These are phyloP conservation scores for Geotrichum klebahnii DNA, from an alignment of 1,139 yeast genomes.

Conservation along the genomic window DNA sequence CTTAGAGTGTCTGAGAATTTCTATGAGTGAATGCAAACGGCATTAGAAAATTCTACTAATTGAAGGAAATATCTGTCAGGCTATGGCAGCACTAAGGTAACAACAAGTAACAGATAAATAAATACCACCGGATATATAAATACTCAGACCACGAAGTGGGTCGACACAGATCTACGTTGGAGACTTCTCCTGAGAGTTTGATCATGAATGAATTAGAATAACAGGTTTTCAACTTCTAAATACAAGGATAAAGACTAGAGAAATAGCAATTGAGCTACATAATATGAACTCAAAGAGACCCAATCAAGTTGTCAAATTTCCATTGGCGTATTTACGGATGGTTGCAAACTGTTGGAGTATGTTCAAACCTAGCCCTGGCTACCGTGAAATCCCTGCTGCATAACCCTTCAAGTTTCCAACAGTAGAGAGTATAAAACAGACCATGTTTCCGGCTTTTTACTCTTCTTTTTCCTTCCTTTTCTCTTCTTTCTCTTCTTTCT, in stretches of 20 bases:
- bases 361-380: slow-evolving; percentile 4
- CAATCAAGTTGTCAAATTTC: too few relatives aligned
- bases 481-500: not conserved
- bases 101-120: too few relatives aligned
- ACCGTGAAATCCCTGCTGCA: not conserved
- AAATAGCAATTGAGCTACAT: too few relatives aligned
- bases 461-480: not conserved
- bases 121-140: too few relatives aligned
- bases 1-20: too few relatives aligned
- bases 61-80: not conserved
- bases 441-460: not conserved
- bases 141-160: not conserved
- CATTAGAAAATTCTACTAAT: too few relatives aligned
- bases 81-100: slow-evolving; percentile 1
- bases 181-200: slow-evolving; percentile 1
- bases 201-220: not conserved
- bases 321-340: too few relatives aligned
- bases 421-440: slow-evolving; percentile 1
- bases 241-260: not conserved
- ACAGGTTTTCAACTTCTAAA: not conserved
- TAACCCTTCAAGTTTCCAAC: not conserved
- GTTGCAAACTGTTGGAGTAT: too few relatives aligned
- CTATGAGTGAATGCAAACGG: too few relatives aligned
- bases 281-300: too few relatives aligned
- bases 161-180: slow-evolving; percentile 1